Conservation (phyloP, 2,329 filamentous ascomycete species). For the Drechslera avenae region DNA sequence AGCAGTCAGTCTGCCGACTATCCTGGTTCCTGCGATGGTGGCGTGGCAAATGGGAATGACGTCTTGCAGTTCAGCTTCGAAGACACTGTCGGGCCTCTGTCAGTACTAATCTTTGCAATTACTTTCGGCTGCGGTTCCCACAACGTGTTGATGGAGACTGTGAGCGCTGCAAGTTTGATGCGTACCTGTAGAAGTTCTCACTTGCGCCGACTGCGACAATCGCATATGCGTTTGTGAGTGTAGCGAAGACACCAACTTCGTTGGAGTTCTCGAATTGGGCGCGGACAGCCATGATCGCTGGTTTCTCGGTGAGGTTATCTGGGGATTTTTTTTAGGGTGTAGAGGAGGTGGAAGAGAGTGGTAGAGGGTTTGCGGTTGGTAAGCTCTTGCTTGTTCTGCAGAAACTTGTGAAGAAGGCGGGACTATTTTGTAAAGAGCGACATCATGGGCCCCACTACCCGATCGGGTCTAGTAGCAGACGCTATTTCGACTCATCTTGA, state of each 20-base stretch:
- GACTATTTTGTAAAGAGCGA: slow-evolving; percentile 32
- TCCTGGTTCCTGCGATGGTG: slow-evolving; percentile 94
- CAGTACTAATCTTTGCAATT: slow-evolving; percentile 14
- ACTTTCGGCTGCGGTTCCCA: not conserved
- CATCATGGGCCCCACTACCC: slow-evolving; percentile 33
- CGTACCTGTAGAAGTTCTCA: slow-evolving; percentile 95
- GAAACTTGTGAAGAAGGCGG: slow-evolving; percentile 31
- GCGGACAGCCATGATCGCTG: slow-evolving; percentile 57
- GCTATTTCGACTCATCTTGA: slow-evolving; percentile 35
- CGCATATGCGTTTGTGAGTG: slow-evolving; percentile 96
- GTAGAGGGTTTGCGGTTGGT: slow-evolving; percentile 1
- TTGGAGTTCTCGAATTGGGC: slow-evolving; percentile 86
- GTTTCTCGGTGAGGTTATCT: slow-evolving; percentile 2
- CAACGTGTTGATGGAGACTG: not conserved
- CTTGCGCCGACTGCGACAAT: slow-evolving; percentile 92
- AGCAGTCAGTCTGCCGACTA: slow-evolving; percentile 92
- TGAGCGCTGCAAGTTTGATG: not conserved
- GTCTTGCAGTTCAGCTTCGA: slow-evolving; percentile 97
- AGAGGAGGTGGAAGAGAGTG: not conserved
- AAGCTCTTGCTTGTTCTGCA: slow-evolving; percentile 22
- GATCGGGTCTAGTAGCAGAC: slow-evolving; percentile 17
- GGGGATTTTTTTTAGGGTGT: not conserved
- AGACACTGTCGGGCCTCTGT: slow-evolving; percentile 65
- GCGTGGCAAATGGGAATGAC: slow-evolving; percentile 96
- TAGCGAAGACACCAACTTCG: slow-evolving; percentile 95